A percentile compares a stretch with the other conserved stretches of the same genome.
Evolutionary conservation across 2,329 filamentous ascomycete species (phyloP).

Genomic region (Thielaviopsis ethacetica): DNA sequence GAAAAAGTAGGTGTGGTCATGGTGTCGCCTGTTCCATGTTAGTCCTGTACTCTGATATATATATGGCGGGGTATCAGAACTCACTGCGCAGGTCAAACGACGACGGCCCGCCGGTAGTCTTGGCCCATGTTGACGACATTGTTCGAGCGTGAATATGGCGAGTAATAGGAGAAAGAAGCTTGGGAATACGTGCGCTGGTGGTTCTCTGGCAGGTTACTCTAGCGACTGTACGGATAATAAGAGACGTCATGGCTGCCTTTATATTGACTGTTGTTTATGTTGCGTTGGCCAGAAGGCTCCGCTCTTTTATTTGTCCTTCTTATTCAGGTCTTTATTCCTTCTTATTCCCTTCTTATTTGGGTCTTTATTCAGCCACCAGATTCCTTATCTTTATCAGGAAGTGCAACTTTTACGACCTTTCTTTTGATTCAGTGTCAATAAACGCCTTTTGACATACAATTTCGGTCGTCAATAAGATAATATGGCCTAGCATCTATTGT

Average conservation of each 20-base stretch:
- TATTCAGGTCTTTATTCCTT: background rate
- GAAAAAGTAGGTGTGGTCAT: conserved; percentile 59
- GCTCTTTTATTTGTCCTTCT: background rate
- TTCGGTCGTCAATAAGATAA: no score
- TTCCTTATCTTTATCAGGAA: background rate
- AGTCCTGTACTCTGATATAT: background rate
- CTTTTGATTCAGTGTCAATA: no score
- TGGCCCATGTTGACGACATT: conserved; percentile 16
- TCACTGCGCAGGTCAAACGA: conserved; percentile 26
- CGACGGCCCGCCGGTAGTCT: conserved; percentile 20
- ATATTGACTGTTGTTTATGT: background rate
- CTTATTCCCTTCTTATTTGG: no score
- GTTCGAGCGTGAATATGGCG: background rate
- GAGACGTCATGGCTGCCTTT: background rate
- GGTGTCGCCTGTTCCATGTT: conserved; percentile 24
- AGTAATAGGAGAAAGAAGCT: background rate
- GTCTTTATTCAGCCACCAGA: background rate
- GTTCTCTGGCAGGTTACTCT: background rate
- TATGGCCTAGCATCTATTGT: no score
- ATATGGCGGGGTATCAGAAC: conserved; percentile 7
- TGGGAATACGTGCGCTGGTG: background rate
- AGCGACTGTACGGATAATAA: background rate
- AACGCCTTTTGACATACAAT: no score
- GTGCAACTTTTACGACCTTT: background rate
- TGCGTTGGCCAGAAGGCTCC: background rate